A percentile compares a stretch with the other conserved stretches of the same genome.
Evolutionary conservation across 306 rosid species (phyloP).

Genomic region (Luffa aegyptiaca): DNA sequence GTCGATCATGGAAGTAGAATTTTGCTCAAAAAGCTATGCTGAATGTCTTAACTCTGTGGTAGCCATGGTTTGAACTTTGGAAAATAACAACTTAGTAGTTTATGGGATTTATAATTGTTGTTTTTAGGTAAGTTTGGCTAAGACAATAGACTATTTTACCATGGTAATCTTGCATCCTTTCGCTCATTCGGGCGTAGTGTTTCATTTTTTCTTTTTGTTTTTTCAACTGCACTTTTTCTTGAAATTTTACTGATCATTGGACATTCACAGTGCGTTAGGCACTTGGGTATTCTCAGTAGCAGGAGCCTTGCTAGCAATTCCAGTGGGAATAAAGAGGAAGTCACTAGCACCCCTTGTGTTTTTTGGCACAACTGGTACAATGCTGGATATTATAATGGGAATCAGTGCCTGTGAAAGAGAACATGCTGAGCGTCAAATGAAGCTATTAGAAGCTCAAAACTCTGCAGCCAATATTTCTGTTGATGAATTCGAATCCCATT

Average conservation of each 20-base stretch:
- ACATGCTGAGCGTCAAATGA: slow-evolving; percentile 80
- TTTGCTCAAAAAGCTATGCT: no score
- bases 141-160: not conserved
- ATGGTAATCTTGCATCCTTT: not conserved
- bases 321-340: slow-evolving; percentile 85
- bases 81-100: not conserved
- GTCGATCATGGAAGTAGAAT: not conserved
- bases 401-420: slow-evolving; percentile 76
- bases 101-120: not conserved
- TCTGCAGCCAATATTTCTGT: slow-evolving; percentile 30
- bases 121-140: not conserved
- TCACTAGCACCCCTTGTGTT: slow-evolving; percentile 87
- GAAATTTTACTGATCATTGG: not conserved
- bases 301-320: slow-evolving; percentile 90
- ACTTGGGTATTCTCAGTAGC: slow-evolving; percentile 95
- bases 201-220: not conserved
- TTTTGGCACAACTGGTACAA: slow-evolving; percentile 91
- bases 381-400: slow-evolving; percentile 91
- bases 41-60: not conserved
- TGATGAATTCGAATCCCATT: slow-evolving; percentile 24
- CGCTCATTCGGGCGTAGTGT: not conserved
- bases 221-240: not conserved
- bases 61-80: not conserved
- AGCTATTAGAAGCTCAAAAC: slow-evolving; percentile 62
- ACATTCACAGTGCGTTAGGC: slow-evolving; percentile 62